These are phyloP conservation scores for Panicum miliaceum DNA, from an alignment of 176 grass and related monocot species.

Conservation along the genomic window DNA sequence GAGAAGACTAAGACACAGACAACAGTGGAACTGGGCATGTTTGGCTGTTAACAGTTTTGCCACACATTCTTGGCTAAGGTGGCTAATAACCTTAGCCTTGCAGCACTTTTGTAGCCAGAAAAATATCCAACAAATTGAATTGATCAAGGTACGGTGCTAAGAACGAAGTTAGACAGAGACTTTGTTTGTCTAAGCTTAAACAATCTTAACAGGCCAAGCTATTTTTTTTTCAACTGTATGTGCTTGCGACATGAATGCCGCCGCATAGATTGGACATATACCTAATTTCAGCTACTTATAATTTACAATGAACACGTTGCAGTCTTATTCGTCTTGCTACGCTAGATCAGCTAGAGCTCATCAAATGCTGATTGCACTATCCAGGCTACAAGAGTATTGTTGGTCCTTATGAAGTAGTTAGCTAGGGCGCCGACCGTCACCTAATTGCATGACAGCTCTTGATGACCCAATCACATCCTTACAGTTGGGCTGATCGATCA, in stretches of 20 bases:
- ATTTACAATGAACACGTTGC: not conserved
- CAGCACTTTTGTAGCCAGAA: too few relatives aligned
- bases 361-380: not conserved
- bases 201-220: too few relatives aligned
- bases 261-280: not conserved
- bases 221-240: not conserved
- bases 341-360: not conserved
- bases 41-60: too few relatives aligned
- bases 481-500: not conserved
- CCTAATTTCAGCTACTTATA: constrained; percentile 3
- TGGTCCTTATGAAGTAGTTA: not conserved
- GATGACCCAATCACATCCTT: not conserved
- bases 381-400: not conserved
- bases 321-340: not conserved
- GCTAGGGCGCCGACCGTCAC: not conserved
- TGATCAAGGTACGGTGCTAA: too few relatives aligned
- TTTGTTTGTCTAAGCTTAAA: too few relatives aligned
- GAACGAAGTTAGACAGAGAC: too few relatives aligned
- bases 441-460: not conserved
- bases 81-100: too few relatives aligned
- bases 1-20: too few relatives aligned
- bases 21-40: too few relatives aligned
- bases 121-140: too few relatives aligned
- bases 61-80: too few relatives aligned
- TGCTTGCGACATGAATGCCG: not conserved